Evolutionary conservation across 2,329 filamentous ascomycete genomes (phyloP), one percentile per base, ranked within the genome.

Genomic region (Talaromyces sp.): DNA sequence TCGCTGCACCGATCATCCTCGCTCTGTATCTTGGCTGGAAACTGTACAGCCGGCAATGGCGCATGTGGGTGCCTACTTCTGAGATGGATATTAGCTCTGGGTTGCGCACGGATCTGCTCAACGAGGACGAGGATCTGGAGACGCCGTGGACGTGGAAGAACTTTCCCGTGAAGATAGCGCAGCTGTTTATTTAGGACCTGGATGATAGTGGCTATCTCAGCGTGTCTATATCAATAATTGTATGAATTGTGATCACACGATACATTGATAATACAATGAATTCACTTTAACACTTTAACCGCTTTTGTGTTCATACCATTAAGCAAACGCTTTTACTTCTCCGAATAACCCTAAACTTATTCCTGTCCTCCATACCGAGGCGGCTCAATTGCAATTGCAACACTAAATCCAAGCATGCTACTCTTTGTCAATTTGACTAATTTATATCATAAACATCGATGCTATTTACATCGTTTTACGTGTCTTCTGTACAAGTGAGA

Each of bases 1-100:
- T 82, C 7, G 79, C 79, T 19, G 65, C 73, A n/a, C 77, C 78
- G 29, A 73, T 81, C 38, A 74, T 80, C 24, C 60, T 74, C n/a
- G 61, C 63, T 14, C 73, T 79, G 62, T 80, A 75, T 70, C 1
- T 77, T 29, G 63, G 63, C 59, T 78, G 75, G 75, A 78, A 77
- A 58, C 58, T 73, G 21, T 74, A 61, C 41, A 56, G 35, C 17
- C 65, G 67, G 12, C 61, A 48, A 3, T 67, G 65, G 66, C 57
- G 59, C 41, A n/a, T 62, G 21, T 62, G 54, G 54, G 53, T 53
- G 32, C 48, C 61, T 14, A 27, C 67, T 12, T 58, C 65, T 4
- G 61, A 69, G 48, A 67, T 68, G 19, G 67, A 69, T 50, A 35
- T 69, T 7, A 38, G 53, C 41, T 66, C 57, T 24, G 59, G 61